A percentile compares a stretch with the other conserved stretches of the same genome.
Conservation (phyloP, 129 eudicot species). For the Chrysanthemum lavandulifolium region DNA sequence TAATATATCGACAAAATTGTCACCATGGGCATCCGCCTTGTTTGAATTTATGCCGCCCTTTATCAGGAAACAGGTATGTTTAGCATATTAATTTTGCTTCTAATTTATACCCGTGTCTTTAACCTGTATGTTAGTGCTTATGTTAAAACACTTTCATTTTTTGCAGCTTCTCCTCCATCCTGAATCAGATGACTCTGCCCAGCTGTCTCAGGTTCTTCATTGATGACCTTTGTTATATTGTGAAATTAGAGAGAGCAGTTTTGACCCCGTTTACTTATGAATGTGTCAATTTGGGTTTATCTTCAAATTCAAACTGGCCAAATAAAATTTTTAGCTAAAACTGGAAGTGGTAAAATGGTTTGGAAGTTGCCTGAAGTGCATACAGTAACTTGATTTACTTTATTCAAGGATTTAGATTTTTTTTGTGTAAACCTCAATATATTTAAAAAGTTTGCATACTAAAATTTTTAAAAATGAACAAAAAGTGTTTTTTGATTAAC, state of each 20-base stretch:
- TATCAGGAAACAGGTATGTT: slow-evolving; percentile 81
- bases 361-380: background rate
- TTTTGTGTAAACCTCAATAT: background rate
- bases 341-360: background rate
- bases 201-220: slow-evolving; percentile 69
- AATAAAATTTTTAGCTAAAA: background rate
- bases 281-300: background rate
- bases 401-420: background rate
- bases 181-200: slow-evolving; percentile 91
- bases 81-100: slow-evolving; percentile 1
- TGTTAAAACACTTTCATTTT: background rate
- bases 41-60: slow-evolving; percentile 91
- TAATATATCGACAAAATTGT: slow-evolving; percentile 76
- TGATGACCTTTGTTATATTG: background rate
- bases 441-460: background rate
- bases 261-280: background rate
- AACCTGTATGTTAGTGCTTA: slow-evolving; percentile 11
- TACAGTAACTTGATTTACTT: background rate
- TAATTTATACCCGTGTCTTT: background rate
- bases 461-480: background rate
- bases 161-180: slow-evolving; percentile 76
- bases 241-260: background rate
- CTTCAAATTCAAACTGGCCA: background rate
- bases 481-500: background rate
- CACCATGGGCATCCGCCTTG: slow-evolving; percentile 99